Conservation (phyloP, 192 early-diverging fungal species). For the Dispira parvispora region DNA sequence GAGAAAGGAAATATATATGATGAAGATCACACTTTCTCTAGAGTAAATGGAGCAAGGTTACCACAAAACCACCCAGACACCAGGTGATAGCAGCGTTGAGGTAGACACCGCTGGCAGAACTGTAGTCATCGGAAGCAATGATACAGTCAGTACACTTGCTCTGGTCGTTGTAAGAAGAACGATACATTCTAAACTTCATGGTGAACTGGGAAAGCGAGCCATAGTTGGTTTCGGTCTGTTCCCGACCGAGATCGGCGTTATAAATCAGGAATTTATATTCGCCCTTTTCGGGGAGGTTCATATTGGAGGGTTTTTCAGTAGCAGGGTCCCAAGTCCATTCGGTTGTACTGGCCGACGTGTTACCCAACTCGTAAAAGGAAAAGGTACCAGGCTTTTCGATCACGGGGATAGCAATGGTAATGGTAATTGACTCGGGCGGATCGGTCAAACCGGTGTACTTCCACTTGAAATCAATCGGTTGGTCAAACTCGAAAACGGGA, state of each 20-base stretch:
- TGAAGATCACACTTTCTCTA: too few species aligned
- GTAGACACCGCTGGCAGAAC: background rate
- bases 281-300: background rate
- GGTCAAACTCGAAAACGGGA: conserved; percentile 3
- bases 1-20: too few species aligned
- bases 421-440: background rate
- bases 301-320: background rate
- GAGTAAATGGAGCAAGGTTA: too few species aligned
- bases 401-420: conserved; percentile 6
- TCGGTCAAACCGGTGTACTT: background rate
- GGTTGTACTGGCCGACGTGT: background rate
- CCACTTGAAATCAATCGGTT: conserved; percentile 8
- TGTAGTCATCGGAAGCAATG: conserved; percentile 7
- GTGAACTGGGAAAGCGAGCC: conserved; percentile 6
- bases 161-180: conserved; percentile 4
- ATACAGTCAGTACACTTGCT: conserved; percentile 5
- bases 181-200: conserved; percentile 13
- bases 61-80: too few species aligned
- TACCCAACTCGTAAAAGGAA: background rate
- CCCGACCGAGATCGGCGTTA: conserved; percentile 2
- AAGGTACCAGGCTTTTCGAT: background rate
- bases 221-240: background rate
- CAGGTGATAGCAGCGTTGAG: background rate
- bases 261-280: conserved; percentile 2
- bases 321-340: conserved; percentile 2